Conservation (phyloP, 192 early-diverging fungal species). For the Coemansia sp. region DNA sequence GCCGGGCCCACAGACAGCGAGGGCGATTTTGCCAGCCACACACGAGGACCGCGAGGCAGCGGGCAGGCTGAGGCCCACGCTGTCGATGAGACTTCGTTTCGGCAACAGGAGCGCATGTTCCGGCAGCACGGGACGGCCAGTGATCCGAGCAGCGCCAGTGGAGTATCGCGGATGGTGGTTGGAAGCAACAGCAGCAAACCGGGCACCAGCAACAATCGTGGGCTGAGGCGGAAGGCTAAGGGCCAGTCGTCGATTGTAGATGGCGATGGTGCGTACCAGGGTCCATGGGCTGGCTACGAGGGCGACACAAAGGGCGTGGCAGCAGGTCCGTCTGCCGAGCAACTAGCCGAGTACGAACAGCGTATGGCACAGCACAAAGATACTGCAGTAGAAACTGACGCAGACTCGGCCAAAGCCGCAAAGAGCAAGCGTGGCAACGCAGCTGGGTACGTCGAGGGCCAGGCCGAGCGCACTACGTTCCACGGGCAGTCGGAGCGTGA, state of each 20-base stretch:
- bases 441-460: conserved; percentile 34
- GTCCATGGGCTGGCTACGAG: conserved; percentile 95
- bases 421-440: conserved; percentile 42
- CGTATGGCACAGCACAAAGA: conserved; percentile 14
- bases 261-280: conserved; percentile 77
- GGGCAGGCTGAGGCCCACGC: conserved; percentile 39
- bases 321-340: conserved; percentile 61
- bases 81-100: conserved; percentile 59
- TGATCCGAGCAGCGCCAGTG: conserved; percentile 67
- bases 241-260: conserved; percentile 77
- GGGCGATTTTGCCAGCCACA: conserved; percentile 23
- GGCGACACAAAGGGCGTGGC: conserved; percentile 71
- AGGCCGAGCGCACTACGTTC: conserved; percentile 79
- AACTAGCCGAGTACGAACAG: conserved; percentile 47
- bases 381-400: background rate
- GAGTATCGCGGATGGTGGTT: conserved; percentile 60
- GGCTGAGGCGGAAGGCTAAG: conserved; percentile 65
- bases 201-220: conserved; percentile 54
- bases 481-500: conserved; percentile 87
- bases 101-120: conserved; percentile 84
- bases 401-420: background rate
- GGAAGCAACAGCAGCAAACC: conserved; percentile 46
- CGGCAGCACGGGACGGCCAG: conserved; percentile 77
- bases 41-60: conserved; percentile 4
- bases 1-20: conserved; percentile 30